Percentiles rank a stretch among this genome's conserved stretches.
These are phyloP conservation scores for Plasmodium berghei DNA, from an alignment of 169 alveolate species.

Conservation along the genomic window DNA sequence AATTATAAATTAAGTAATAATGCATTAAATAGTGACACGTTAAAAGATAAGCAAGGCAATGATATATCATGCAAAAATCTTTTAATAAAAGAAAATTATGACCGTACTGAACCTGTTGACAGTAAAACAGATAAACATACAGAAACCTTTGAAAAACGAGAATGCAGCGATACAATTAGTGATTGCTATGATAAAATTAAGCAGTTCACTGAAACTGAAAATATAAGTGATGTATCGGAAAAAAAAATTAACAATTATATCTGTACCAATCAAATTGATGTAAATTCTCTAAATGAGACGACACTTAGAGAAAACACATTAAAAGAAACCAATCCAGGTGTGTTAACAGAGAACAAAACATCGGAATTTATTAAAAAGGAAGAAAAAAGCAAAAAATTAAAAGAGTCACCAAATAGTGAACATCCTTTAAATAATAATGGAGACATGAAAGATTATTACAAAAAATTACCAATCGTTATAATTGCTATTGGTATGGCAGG, in stretches of 20 bases:
- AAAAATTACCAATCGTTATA: slow-evolving; percentile 67
- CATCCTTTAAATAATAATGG: background rate
- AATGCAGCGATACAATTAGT: slow-evolving; percentile 6
- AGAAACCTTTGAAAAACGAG: slow-evolving; percentile 26
- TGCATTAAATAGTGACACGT: slow-evolving; percentile 10
- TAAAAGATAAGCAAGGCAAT: slow-evolving; percentile 14
- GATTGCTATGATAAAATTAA: background rate
- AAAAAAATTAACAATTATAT: slow-evolving; percentile 3
- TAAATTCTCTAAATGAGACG: slow-evolving; percentile 14
- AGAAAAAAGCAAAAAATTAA: background rate
- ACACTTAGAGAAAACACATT: background rate
- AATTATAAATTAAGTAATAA: slow-evolving; percentile 33
- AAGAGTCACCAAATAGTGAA: background rate
- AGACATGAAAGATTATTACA: slow-evolving; percentile 43
- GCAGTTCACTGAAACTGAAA: background rate
- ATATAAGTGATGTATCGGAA: background rate
- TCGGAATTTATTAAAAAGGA: background rate
- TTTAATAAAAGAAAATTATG: slow-evolving; percentile 20
- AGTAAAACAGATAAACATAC: background rate
- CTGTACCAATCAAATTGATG: background rate
- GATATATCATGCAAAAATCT: slow-evolving; percentile 13
- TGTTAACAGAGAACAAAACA: background rate
- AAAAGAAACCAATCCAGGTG: background rate
- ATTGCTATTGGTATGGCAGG: slow-evolving; percentile 95
- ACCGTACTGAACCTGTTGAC: slow-evolving; percentile 9